Percentiles rank a stretch among this genome's conserved stretches.
Conservation (phyloP, 1,139 yeast genomes). For the Waltiozyma sp. region DNA sequence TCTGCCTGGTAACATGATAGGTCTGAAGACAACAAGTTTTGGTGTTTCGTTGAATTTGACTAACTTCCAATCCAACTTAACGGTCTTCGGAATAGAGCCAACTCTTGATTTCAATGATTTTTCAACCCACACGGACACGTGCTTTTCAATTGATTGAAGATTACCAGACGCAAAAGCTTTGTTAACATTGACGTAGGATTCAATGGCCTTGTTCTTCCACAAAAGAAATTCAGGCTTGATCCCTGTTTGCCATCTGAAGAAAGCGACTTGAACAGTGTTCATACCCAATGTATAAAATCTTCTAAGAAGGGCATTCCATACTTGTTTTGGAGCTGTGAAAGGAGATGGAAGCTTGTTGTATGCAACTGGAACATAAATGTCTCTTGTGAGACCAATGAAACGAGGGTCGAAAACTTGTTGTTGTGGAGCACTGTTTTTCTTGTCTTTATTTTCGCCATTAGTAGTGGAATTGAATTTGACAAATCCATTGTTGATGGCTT, state of each 20-base stretch:
- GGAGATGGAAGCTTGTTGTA: constrained; percentile 33
- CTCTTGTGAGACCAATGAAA: constrained; percentile 35
- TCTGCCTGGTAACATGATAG: constrained; percentile 46
- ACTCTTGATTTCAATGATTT: constrained; percentile 43
- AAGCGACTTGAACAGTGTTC: constrained; percentile 54
- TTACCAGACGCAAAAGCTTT: constrained; percentile 51
- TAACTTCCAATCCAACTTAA: constrained; percentile 66
- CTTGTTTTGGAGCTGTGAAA: constrained; percentile 29
- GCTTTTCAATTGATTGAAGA: constrained; percentile 30
- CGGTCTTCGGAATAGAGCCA: constrained; percentile 44
- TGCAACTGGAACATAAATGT: constrained; percentile 39
- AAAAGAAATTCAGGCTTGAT: constrained; percentile 52
- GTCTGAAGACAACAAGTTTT: constrained; percentile 61
- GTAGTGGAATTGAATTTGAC: not conserved
- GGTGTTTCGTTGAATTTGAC: constrained; percentile 62
- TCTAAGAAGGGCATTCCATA: constrained; percentile 32
- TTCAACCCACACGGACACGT: constrained; percentile 50
- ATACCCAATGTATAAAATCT: constrained; percentile 44
- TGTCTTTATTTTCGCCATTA: constrained; percentile 5
- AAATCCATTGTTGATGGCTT: not conserved
- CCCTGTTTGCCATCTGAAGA: constrained; percentile 53
- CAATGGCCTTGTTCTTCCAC: constrained; percentile 69
- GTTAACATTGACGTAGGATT: constrained; percentile 53
- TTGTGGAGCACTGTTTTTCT: constrained; percentile 6
- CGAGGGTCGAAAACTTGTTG: constrained; percentile 25